Percentiles rank a stretch among this genome's conserved stretches.
Conservation (phyloP, 2,329 filamentous ascomycete species). For the Pseudogymnoascus sp. region DNA sequence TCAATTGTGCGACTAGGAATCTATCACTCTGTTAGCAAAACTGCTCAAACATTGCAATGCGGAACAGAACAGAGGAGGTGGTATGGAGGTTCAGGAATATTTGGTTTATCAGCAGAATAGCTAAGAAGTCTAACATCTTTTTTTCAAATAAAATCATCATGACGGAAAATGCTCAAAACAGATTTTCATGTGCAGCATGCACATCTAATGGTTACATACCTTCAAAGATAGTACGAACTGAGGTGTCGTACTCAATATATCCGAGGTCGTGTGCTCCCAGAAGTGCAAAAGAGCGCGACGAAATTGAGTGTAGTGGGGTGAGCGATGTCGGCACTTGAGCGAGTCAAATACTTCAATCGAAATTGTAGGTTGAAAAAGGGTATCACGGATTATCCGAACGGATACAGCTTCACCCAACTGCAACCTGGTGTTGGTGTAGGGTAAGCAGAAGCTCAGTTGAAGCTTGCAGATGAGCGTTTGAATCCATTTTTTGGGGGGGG, state of each 20-base stretch:
- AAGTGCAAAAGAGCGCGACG: neutral
- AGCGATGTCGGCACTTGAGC: neutral
- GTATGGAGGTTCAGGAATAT: constrained; percentile 20
- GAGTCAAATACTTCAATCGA: neutral
- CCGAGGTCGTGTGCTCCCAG: neutral
- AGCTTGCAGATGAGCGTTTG: constrained; percentile 3
- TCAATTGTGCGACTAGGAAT: neutral
- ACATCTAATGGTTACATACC: neutral
- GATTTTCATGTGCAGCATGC: neutral
- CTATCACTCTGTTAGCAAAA: constrained; percentile 11
- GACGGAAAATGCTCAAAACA: constrained; percentile 2
- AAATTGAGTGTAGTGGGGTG: constrained; percentile 5
- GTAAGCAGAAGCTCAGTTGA: constrained; percentile 1
- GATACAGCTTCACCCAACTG: constrained; percentile 1
- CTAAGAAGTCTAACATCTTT: constrained; percentile 39
- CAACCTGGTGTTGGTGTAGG: constrained; percentile 4
- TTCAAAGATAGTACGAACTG: neutral
- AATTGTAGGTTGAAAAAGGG: constrained; percentile 6
- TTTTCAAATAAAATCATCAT: constrained; percentile 24
- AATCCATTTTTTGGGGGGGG: neutral
- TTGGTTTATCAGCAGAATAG: constrained; percentile 23
- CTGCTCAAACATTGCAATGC: neutral
- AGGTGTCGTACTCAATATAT: neutral
- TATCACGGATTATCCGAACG: neutral
- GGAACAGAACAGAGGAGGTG: neutral